Base-by-base conservation (phyloP, 352 stramenopile genomes). In the Globisporangium middletonii region DNA sequence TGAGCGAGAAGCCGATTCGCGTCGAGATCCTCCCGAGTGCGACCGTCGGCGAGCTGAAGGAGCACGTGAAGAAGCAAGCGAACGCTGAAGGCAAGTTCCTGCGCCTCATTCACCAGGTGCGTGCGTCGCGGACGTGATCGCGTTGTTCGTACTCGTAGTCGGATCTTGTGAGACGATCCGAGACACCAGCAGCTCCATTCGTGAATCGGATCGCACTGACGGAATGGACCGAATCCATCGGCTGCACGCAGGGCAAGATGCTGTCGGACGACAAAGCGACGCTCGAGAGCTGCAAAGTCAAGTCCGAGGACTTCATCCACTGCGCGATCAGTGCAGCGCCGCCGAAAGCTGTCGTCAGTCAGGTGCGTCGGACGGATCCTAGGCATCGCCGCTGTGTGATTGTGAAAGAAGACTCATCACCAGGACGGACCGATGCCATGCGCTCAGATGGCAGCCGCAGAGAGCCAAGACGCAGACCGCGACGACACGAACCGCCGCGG, bases 241-340 rank as follows among this genome's bases (percentile, higher is more conserved):
- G 23, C 0, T 11, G 9, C 49, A n/a, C 37, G 27, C 41, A 77
- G 70, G 85, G 85, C 54, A 93, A 93, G 55, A 93, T 94, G 81
- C 68, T 94, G 15, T 92, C 83, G 55, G 81, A 94, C 46, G 85
- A 94, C 58, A 83, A 79, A 45, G 78, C 73, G n/a, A 78, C 76
- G 42, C 62, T 94, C 19, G 71, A 80, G 51, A 81, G 66, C 65
- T 93, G 69, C 70, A 87, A 84, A 53, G 68, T 94, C 56, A 92
- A 90, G 58, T 75, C 69, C 23, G 77, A 91, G 23, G 85, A 94
- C 60, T 94, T 94, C 47, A 82, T 94, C 49, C 85, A 94, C 64
- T 94, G 85, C 57, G 85, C 85, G 18, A 92, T 94, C 50, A 94
- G 83, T 50, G 75, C 81, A 4, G 79, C 75, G 44, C 83, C 83